Evolutionary conservation across 192 early-diverging fungal species (phyloP).

Genomic region (Allomyces macrogynus): DNA sequence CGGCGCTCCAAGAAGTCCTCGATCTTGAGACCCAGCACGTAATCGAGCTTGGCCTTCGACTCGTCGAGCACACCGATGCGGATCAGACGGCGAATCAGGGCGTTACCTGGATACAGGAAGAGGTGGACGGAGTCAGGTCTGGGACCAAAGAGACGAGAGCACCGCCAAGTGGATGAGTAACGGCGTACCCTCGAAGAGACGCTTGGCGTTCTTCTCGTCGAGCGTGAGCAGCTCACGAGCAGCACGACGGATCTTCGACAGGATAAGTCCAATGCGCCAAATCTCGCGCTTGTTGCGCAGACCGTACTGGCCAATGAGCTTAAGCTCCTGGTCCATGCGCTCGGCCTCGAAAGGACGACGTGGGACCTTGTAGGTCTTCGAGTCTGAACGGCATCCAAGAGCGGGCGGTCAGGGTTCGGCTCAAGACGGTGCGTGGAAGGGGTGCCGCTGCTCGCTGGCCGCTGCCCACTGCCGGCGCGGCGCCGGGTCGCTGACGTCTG

Average conservation of each 20-base stretch:
- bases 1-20: conserved; percentile 98
- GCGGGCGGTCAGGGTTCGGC: too few species aligned
- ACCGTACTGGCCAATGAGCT: conserved; percentile 92
- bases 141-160: too few species aligned
- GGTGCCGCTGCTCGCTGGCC: too few species aligned
- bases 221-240: conserved; percentile 97
- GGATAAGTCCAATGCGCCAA: conserved; percentile 86
- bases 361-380: conserved; percentile 87
- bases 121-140: too few species aligned
- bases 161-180: too few species aligned
- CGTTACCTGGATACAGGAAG: too few species aligned
- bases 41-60: too few species aligned
- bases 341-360: conserved; percentile 89
- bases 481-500: too few species aligned
- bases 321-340: conserved; percentile 84
- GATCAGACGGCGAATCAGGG: too few species aligned
- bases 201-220: conserved; percentile 87
- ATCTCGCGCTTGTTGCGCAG: conserved; percentile 98
- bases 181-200: conserved; percentile 98
- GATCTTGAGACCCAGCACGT: conserved; percentile 90
- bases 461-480: too few species aligned
- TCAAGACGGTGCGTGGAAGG: too few species aligned
- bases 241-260: conserved; percentile 99
- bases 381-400: conserved; percentile 5
- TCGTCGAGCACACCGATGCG: too few species aligned